Percentiles rank a stretch among this genome's conserved stretches.
Evolutionary conservation across 345 rosid genomes (phyloP).

Genomic region (Combretum micranthum): DNA sequence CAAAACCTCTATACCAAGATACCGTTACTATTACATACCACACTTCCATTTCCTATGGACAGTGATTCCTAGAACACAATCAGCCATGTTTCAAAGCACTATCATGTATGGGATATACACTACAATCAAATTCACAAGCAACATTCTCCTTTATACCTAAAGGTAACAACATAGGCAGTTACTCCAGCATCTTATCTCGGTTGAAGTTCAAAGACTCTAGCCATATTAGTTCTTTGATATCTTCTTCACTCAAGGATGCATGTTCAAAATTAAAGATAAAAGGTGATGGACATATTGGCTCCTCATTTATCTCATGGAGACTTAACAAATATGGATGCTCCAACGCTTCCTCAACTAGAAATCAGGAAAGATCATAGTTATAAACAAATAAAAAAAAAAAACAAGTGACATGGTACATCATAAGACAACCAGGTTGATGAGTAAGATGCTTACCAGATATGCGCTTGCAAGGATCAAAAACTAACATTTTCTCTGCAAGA

Average conservation of each 20-base stretch:
- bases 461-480: conserved; percentile 79
- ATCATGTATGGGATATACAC: too few relatives aligned
- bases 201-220: conserved; percentile 58
- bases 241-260: conserved; percentile 55
- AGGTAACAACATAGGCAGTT: not conserved
- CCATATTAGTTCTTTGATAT: conserved; percentile 73
- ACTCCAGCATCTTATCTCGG: conserved; percentile 9
- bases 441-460: conserved; percentile 36
- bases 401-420: not conserved
- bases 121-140: too few relatives aligned
- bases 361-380: not conserved
- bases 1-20: too few relatives aligned
- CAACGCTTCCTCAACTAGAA: conserved; percentile 69
- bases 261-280: conserved; percentile 77
- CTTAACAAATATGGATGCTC: conserved; percentile 69
- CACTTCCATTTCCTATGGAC: too few relatives aligned
- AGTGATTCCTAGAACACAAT: too few relatives aligned
- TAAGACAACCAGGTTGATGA: not conserved
- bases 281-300: conserved; percentile 62
- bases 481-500: conserved; percentile 81
- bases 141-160: too few relatives aligned
- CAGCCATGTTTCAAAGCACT: too few relatives aligned
- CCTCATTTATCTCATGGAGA: conserved; percentile 92
- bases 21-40: too few relatives aligned
- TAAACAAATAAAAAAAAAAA: not conserved